phyloP scores from a whole-genome alignment of 2,329 filamentous ascomycete species.

The Trichophyton verrucosum region DNA sequence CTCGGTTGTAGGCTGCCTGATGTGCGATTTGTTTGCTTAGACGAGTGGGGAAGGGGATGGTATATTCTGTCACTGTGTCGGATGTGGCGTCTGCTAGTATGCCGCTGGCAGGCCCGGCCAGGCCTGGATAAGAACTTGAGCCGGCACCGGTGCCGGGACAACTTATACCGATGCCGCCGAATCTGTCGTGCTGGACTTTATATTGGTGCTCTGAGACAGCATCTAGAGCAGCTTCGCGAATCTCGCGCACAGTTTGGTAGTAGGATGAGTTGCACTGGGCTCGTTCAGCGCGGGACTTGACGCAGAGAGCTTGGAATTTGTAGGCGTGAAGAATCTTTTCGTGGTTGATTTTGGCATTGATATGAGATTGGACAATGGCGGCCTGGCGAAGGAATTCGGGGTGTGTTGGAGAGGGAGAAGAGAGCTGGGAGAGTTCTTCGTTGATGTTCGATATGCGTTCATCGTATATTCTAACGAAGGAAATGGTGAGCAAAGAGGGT shows the following conservation, averaged over 20 bases:
- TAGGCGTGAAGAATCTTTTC: slow-evolving; percentile 63
- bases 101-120: not conserved
- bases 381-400: slow-evolving; percentile 86
- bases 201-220: slow-evolving; percentile 82
- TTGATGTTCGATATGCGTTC: slow-evolving; percentile 76
- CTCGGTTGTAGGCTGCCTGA: slow-evolving; percentile 84
- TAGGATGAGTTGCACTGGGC: slow-evolving; percentile 83
- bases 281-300: slow-evolving; percentile 65
- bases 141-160: slow-evolving; percentile 1
- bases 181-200: slow-evolving; percentile 78
- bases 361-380: slow-evolving; percentile 68
- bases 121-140: not conserved
- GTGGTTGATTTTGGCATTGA: slow-evolving; percentile 65
- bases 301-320: slow-evolving; percentile 59
- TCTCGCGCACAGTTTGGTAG: slow-evolving; percentile 72
- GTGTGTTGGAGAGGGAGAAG: slow-evolving; percentile 54
- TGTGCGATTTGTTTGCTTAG: slow-evolving; percentile 67
- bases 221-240: slow-evolving; percentile 67
- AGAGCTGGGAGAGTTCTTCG: slow-evolving; percentile 49
- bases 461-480: slow-evolving; percentile 59
- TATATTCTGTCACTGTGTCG: slow-evolving; percentile 68
- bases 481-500: not conserved
- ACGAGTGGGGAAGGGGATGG: slow-evolving; percentile 65
- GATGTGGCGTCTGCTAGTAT: not conserved
- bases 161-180: slow-evolving; percentile 35